These are phyloP conservation scores for Panicum miliaceum DNA, from an alignment of 176 grass and related monocot species.

Conservation along the genomic window DNA sequence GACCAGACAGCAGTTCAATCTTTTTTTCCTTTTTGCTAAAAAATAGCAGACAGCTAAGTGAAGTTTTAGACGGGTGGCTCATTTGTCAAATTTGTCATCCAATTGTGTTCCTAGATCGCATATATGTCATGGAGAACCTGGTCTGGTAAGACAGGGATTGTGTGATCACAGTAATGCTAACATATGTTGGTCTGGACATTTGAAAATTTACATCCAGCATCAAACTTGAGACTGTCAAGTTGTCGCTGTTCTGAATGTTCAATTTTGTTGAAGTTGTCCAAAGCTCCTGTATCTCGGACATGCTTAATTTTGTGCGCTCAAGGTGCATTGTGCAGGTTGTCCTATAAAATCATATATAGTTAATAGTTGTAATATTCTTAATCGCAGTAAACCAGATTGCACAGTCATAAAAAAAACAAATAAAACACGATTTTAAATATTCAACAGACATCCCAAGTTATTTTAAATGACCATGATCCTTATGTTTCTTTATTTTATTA, in stretches of 20 bases:
- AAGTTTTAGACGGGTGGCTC: background rate
- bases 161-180: background rate
- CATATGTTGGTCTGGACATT: background rate
- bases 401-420: background rate
- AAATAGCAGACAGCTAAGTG: background rate
- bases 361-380: conserved; percentile 8
- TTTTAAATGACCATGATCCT: background rate
- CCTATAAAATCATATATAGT: background rate
- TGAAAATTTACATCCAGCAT: background rate
- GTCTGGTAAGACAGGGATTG: background rate
- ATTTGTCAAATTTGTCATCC: background rate
- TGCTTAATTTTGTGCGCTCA: background rate
- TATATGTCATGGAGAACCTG: background rate
- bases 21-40: background rate
- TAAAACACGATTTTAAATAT: background rate
- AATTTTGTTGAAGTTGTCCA: background rate
- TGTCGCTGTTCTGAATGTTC: background rate
- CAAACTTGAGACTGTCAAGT: background rate
- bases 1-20: background rate
- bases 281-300: background rate
- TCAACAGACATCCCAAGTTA: background rate
- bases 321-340: background rate
- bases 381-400: background rate
- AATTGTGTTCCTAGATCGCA: background rate
- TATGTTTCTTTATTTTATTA: background rate